A percentile compares a stretch with the other conserved stretches of the same genome.
phyloP scores from a whole-genome alignment of 2,329 filamentous ascomycete genomes.

The Didymella sp. region DNA sequence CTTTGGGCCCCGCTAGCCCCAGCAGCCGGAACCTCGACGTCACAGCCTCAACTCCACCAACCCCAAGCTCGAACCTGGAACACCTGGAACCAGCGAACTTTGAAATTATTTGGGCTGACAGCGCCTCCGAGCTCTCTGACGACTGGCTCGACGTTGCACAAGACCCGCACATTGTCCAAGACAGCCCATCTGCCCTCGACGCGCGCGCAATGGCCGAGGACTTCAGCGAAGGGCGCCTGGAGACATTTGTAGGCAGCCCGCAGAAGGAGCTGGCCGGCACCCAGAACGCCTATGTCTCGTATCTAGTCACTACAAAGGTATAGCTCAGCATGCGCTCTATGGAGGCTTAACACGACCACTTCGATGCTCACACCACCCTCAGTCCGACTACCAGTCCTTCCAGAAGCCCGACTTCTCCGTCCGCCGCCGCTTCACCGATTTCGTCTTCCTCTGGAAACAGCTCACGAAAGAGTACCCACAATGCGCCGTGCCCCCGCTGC shows the following conservation, averaged over 20 bases:
- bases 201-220: slow-evolving; percentile 43
- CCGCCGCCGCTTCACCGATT: slow-evolving; percentile 94
- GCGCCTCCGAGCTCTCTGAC: slow-evolving; percentile 7
- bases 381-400: slow-evolving; percentile 96
- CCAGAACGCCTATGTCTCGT: slow-evolving; percentile 96
- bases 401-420: slow-evolving; percentile 79
- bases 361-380: slow-evolving; percentile 18
- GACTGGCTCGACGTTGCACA: slow-evolving; percentile 8
- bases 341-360: background rate
- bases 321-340: slow-evolving; percentile 6
- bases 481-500: slow-evolving; percentile 90
- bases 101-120: slow-evolving; percentile 6
- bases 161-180: background rate
- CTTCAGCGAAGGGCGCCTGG: slow-evolving; percentile 70
- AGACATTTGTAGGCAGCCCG: slow-evolving; percentile 82
- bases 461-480: slow-evolving; percentile 87
- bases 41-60: slow-evolving; percentile 16
- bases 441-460: slow-evolving; percentile 93
- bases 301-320: slow-evolving; percentile 90
- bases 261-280: slow-evolving; percentile 96
- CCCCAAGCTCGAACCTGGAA: slow-evolving; percentile 2
- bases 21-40: slow-evolving; percentile 2
- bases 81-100: slow-evolving; percentile 5
- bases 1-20: slow-evolving; percentile 4
- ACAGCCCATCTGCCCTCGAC: background rate